Base-by-base conservation (phyloP, 2,329 filamentous ascomycete genomes). In the Teratosphaeria pseudoeucalypti region DNA sequence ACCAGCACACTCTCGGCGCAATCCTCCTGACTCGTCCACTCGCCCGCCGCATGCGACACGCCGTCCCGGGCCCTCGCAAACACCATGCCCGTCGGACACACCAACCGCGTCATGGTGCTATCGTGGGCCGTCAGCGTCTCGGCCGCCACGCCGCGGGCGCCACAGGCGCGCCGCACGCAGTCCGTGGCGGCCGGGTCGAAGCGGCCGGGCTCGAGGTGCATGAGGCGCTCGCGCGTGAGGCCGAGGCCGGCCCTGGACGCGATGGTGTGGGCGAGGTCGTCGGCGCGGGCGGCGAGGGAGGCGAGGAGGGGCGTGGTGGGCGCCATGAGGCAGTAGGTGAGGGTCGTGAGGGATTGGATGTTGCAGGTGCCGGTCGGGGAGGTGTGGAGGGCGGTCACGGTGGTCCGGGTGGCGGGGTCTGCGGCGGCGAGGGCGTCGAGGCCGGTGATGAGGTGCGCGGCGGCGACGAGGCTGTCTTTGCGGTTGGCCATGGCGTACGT, bases 401-500 rank as follows among this genome's bases (percentile, higher is more conserved):
- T 23, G 23, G 23, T 23, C 23, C 23, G 23, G 23, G 23, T 23
- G 23, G 23, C 23, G 23, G 23, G 23, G 23, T 23, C 23, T 23
- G 23, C 23, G 23, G 23, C 23, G 23, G 23, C 23, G 23, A 23
- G 23, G 23, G 23, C 23, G 23, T 23, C 58, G 9, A 62, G 65
- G 2, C 65, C 60, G 6, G 61, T 63, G 53, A 66, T 62, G 23
- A 72, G 67, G 54, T 63, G 66, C 0, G 67, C 57, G 0, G 65
- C 63, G 2, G 60, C 67, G 3, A 71, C 55, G 2, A 72, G 56
- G 3, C 65, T 63, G 58, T 72, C 70, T 39, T 57, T 61, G 3
- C 70, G 63, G 11, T 61, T 58, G 23, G 65, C 54, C 66, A 71
- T 69, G 0, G 68, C 66, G 29, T 69, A 70, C 0, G 68, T 70